A percentile compares a stretch with the other conserved stretches of the same genome.
phyloP scores from a whole-genome alignment of 768 basidiomycete species.

The Termitomyces eurrhizus region DNA sequence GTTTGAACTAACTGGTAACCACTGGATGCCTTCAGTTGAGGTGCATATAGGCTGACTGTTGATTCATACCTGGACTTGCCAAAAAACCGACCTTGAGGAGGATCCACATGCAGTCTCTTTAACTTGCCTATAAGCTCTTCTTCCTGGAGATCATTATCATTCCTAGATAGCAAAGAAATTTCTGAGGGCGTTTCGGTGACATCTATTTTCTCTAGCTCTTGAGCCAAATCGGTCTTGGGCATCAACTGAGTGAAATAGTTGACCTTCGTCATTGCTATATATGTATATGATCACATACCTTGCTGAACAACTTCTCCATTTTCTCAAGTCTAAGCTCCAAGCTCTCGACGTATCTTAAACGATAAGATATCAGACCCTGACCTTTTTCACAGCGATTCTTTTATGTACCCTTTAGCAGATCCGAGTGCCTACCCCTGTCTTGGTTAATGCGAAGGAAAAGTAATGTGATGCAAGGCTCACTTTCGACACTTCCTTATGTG shows the following conservation, averaged over 20 bases:
- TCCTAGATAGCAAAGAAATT: slow-evolving; percentile 28
- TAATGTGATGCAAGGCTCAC: slow-evolving; percentile 25
- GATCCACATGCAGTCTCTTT: slow-evolving; percentile 33
- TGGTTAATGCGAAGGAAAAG: background rate
- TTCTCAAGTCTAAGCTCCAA: slow-evolving; percentile 61
- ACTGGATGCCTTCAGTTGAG: slow-evolving; percentile 24
- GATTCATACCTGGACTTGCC: slow-evolving; percentile 39
- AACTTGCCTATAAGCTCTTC: slow-evolving; percentile 27
- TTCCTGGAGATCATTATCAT: slow-evolving; percentile 30
- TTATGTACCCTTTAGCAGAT: slow-evolving; percentile 54
- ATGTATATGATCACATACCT: slow-evolving; percentile 28
- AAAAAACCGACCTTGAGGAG: slow-evolving; percentile 40
- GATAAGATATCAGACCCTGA: background rate
- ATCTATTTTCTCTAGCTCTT: slow-evolving; percentile 45
- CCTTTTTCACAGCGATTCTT: background rate
- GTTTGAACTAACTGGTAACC: slow-evolving; percentile 48
- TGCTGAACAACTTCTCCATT: slow-evolving; percentile 57
- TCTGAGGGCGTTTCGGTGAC: slow-evolving; percentile 35
- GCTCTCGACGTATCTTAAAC: slow-evolving; percentile 50
- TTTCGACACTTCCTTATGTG: slow-evolving; percentile 67
- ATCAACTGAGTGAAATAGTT: slow-evolving; percentile 31
- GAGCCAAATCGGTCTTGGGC: slow-evolving; percentile 60
- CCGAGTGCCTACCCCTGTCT: slow-evolving; percentile 42
- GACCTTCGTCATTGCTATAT: background rate
- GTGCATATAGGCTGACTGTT: background rate